These are phyloP conservation scores for Luffa acutangula DNA, from an alignment of 306 rosid genomes.

Conservation along the genomic window DNA sequence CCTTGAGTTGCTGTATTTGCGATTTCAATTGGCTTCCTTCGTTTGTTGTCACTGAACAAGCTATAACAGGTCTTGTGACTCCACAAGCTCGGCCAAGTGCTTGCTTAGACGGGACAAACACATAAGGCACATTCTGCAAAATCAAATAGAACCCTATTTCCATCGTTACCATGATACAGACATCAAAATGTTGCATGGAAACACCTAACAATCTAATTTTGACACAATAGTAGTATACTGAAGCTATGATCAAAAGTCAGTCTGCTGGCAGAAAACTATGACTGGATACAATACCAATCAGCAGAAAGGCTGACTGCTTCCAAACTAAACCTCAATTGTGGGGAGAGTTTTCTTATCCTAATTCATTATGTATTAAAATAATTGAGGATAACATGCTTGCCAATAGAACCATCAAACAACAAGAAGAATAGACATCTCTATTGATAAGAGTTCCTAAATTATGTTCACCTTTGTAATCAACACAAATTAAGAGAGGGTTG, in stretches of 20 bases:
- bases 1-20: constrained; percentile 82
- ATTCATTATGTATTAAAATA: neutral
- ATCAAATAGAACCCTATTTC: neutral
- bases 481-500: neutral
- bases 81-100: constrained; percentile 96
- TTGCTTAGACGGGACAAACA: constrained; percentile 85
- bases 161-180: neutral
- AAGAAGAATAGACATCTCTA: neutral
- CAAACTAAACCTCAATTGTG: neutral
- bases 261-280: neutral
- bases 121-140: constrained; percentile 75
- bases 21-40: constrained; percentile 94
- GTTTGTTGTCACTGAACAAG: constrained; percentile 77
- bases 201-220: neutral
- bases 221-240: neutral
- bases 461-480: neutral
- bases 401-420: neutral
- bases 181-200: neutral
- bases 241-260: neutral
- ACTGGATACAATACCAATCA: neutral
- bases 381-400: neutral
- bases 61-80: constrained; percentile 80
- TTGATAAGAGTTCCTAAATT: neutral
- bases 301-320: neutral
- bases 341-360: neutral